Conservation (phyloP, 2,329 filamentous ascomycete genomes). For the Botryotinia calthae region DNA sequence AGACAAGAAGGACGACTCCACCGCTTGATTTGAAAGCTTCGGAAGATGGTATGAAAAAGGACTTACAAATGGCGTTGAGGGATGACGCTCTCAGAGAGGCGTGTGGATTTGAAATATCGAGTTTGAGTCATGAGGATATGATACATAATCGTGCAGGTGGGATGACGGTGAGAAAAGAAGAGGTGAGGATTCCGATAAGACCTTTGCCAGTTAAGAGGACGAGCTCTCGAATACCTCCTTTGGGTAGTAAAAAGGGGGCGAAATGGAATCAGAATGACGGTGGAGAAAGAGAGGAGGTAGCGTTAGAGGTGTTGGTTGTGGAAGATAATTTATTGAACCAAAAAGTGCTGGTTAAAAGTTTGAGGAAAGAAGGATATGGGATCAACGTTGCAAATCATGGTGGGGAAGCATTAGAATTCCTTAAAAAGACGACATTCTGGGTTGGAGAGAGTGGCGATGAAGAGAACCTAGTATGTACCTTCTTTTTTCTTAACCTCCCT, state of each 20-base stretch:
- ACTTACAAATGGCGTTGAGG: constrained; percentile 8
- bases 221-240: neutral
- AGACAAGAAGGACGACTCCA: constrained; percentile 6
- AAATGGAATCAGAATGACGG: neutral
- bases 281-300: constrained; percentile 13
- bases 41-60: neutral
- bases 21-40: neutral
- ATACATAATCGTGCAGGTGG: neutral
- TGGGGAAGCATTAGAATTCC: constrained; percentile 57
- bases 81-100: constrained; percentile 16
- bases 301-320: constrained; percentile 49
- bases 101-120: constrained; percentile 9
- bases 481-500: neutral
- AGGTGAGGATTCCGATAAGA: neutral
- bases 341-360: constrained; percentile 60
- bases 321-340: constrained; percentile 71
- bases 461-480: neutral
- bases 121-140: neutral
- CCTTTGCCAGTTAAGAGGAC: neutral
- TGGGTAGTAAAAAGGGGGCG: neutral
- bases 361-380: constrained; percentile 57
- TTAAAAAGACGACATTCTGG: constrained; percentile 57
- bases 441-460: neutral
- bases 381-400: constrained; percentile 64
- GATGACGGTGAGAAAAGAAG: neutral